phyloP scores from a whole-genome alignment of 495 filamentous ascomycete genomes.

The Talaromyces trachyspermus region DNA sequence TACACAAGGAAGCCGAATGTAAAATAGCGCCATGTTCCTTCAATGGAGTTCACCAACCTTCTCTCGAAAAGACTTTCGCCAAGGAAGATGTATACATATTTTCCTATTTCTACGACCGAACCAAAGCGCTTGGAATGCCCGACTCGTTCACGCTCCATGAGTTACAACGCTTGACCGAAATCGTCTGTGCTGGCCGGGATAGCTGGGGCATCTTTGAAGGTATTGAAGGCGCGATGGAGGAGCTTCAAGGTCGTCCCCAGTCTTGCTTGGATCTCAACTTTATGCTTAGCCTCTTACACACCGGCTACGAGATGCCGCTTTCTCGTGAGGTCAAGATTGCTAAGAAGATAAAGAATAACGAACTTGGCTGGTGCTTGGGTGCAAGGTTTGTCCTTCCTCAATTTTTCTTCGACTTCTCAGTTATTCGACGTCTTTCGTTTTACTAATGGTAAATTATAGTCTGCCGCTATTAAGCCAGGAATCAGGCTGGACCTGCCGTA shows the following conservation, averaged over 20 bases:
- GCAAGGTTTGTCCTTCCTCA: constrained; percentile 64
- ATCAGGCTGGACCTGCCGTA: constrained; percentile 68
- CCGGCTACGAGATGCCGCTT: constrained; percentile 96
- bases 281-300: constrained; percentile 86
- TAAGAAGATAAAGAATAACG: constrained; percentile 96
- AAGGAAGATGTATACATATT: constrained; percentile 92
- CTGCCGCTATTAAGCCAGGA: constrained; percentile 66
- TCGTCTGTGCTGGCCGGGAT: constrained; percentile 73
- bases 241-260: constrained; percentile 74
- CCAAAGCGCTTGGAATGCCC: constrained; percentile 86
- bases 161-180: constrained; percentile 71
- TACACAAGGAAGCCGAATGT: constrained; percentile 81
- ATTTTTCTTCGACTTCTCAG: too few species aligned
- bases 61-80: constrained; percentile 85
- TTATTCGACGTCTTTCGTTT: too few species aligned
- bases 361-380: constrained; percentile 95
- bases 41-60: constrained; percentile 92
- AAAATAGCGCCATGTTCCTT: constrained; percentile 87
- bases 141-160: constrained; percentile 87
- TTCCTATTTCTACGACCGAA: constrained; percentile 96
- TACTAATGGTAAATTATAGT: too few species aligned
- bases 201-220: constrained; percentile 72
- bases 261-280: constrained; percentile 93
- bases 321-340: constrained; percentile 93
- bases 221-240: constrained; percentile 61